Base-by-base conservation (phyloP, 2,329 filamentous ascomycete genomes). In the Penicillium sp. region DNA sequence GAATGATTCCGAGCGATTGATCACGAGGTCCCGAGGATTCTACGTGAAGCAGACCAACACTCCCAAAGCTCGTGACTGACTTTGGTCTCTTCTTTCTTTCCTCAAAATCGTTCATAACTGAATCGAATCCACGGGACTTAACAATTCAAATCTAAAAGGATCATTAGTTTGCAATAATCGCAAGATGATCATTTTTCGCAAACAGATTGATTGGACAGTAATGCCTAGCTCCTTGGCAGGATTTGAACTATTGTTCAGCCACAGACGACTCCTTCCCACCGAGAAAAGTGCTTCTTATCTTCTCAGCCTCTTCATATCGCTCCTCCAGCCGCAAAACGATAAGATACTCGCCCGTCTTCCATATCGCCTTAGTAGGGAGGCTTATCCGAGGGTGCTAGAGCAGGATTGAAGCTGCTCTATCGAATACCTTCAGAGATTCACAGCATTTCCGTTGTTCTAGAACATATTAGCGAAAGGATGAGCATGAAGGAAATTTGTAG, bases 231-330 rank as follows among this genome's bases (percentile, higher is more conserved):
- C 19, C 25, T 52, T 33, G 26, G 25, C 11, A 48, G 16, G 45
- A 48, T 4, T 30, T 30, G 6, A 42, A 2, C 77, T n/a, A 40
- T 4, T 33, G 2, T 33, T 33, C 30, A 33, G 10, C 57, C 30
- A 51, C 33, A 59, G 51, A 55, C 11, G 56, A 22, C 19, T 22
- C 19, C 19, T 22, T 22, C 19, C 19, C 57, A 59, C 40, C 33
- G 55, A 59, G 26, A 42, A 40, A 40, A 40, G 42, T 49, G 16
- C 45, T 49, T 4, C 45, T 49, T 14, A 49, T 33, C 43, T 59
- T 38, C 51, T 55, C 57, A 22, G 57, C 57, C 57, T 55, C 57
- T 54, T 59, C 57, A 42, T 59, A 59, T 55, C 43, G 46, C 42
- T 55, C 22, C 22, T 59, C 52, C 22, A 49, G 51, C 10, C 11